phyloP scores from a whole-genome alignment of 257 asterid species.

The Striga asiatica region DNA sequence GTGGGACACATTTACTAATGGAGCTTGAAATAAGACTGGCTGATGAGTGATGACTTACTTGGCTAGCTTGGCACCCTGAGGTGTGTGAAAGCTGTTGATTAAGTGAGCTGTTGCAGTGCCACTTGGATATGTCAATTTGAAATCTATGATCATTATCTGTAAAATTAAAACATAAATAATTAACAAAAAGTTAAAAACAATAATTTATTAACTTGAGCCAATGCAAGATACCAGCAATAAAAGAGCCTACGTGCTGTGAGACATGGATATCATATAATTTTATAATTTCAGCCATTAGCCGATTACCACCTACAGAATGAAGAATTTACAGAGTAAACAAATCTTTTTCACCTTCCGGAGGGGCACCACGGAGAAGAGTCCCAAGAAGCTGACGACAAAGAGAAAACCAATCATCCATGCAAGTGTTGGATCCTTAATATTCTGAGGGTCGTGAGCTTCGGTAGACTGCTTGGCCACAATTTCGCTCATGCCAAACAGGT shows the following conservation, averaged over 20 bases:
- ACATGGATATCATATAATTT: neutral
- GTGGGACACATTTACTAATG: too few relatives aligned
- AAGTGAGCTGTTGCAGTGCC: conserved; percentile 98
- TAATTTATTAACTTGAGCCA: neutral
- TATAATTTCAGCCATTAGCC: too few relatives aligned
- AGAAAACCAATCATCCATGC: conserved; percentile 88
- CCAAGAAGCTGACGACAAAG: conserved; percentile 86
- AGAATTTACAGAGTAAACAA: neutral
- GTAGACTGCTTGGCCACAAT: conserved; percentile 53
- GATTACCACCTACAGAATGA: neutral
- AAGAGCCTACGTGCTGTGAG: neutral
- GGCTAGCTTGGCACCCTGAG: conserved; percentile 89
- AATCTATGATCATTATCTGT: conserved; percentile 89
- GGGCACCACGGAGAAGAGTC: conserved; percentile 85
- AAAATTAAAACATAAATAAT: neutral
- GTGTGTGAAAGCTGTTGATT: conserved; percentile 93
- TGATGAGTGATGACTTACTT: conserved; percentile 48
- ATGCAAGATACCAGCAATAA: neutral
- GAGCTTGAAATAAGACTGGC: neutral
- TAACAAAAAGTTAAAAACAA: too few relatives aligned
- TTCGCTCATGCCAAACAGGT: conserved; percentile 87
- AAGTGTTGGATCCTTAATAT: conserved; percentile 62
- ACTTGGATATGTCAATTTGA: conserved; percentile 81
- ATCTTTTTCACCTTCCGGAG: conserved; percentile 54
- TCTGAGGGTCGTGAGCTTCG: conserved; percentile 30